Conservation (phyloP, 1,284 basidiomycete species). For the Caloboletus firmus region DNA sequence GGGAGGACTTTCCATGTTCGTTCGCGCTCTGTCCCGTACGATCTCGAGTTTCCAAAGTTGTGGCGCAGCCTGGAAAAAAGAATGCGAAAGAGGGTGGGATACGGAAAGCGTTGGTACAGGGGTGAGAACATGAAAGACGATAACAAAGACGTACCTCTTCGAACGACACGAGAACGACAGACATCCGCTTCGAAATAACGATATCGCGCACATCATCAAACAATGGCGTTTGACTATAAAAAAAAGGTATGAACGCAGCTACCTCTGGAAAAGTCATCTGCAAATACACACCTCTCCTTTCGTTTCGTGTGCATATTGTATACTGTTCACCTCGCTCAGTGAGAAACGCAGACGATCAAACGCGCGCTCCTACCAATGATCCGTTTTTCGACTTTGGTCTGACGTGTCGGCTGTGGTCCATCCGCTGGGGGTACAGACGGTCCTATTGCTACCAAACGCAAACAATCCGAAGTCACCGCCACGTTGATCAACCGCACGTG, state of each 20-base stretch:
- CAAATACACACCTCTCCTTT: slow-evolving; percentile 62
- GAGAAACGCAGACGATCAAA: not conserved
- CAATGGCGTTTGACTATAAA: slow-evolving; percentile 66
- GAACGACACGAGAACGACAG: slow-evolving; percentile 60
- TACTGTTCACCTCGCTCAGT: slow-evolving; percentile 41
- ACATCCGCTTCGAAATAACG: slow-evolving; percentile 56
- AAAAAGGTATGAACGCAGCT: not conserved
- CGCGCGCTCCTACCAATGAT: slow-evolving; percentile 59
- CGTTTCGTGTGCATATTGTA: slow-evolving; percentile 67
- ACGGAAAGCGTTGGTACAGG: too few relatives aligned
- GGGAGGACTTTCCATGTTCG: too few relatives aligned
- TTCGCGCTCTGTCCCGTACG: slow-evolving; percentile 56
- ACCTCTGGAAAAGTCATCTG: not conserved
- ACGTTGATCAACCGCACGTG: slow-evolving; percentile 73
- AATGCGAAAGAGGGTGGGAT: not conserved
- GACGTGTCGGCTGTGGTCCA: slow-evolving; percentile 68
- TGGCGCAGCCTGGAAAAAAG: slow-evolving; percentile 63
- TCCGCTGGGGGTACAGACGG: slow-evolving; percentile 58
- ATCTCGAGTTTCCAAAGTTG: slow-evolving; percentile 76
- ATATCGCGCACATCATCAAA: slow-evolving; percentile 76
- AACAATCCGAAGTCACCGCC: slow-evolving; percentile 66
- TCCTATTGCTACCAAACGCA: slow-evolving; percentile 67
- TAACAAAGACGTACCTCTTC: slow-evolving; percentile 45
- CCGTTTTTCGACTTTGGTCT: slow-evolving; percentile 66
- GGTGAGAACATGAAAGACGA: too few relatives aligned